These are phyloP conservation scores for Stentor roeselii DNA, from an alignment of 73 alveolate species.

Conservation along the genomic window DNA sequence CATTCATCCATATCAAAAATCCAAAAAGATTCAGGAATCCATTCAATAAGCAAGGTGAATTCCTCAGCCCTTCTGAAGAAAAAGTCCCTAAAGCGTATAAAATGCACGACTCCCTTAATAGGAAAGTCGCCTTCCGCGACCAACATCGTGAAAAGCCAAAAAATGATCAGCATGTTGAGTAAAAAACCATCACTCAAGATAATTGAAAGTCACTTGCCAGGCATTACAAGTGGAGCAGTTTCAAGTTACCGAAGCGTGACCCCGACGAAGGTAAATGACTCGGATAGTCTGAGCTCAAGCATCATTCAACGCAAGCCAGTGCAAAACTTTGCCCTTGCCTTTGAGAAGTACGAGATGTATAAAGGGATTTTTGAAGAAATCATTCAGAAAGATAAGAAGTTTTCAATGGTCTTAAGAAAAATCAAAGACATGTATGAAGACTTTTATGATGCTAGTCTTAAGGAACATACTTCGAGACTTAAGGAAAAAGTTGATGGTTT, in stretches of 20 bases:
- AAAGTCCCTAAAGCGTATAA: neutral
- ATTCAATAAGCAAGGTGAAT: neutral
- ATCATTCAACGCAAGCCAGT: neutral
- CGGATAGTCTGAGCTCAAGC: neutral
- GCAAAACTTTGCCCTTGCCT: neutral
- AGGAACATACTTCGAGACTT: neutral
- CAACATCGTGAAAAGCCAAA: neutral
- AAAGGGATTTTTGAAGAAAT: slow-evolving; percentile 5
- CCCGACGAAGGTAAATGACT: neutral
- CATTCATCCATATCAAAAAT: neutral
- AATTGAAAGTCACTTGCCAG: neutral
- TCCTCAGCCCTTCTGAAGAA: slow-evolving; percentile 7
- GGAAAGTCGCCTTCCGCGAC: neutral
- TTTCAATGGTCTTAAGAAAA: neutral
- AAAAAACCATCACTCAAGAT: neutral
- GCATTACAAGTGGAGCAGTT: neutral
- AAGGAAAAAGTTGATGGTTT: neutral
- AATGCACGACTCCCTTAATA: neutral
- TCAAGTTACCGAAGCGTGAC: neutral
- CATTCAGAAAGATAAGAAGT: neutral
- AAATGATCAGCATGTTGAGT: too few species aligned
- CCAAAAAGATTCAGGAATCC: neutral
- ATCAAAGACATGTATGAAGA: slow-evolving; percentile 12
- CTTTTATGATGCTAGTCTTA: neutral
- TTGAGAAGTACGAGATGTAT: neutral